Base-by-base conservation (phyloP, 2,329 filamentous ascomycete genomes). In the Curvularia lunata region DNA sequence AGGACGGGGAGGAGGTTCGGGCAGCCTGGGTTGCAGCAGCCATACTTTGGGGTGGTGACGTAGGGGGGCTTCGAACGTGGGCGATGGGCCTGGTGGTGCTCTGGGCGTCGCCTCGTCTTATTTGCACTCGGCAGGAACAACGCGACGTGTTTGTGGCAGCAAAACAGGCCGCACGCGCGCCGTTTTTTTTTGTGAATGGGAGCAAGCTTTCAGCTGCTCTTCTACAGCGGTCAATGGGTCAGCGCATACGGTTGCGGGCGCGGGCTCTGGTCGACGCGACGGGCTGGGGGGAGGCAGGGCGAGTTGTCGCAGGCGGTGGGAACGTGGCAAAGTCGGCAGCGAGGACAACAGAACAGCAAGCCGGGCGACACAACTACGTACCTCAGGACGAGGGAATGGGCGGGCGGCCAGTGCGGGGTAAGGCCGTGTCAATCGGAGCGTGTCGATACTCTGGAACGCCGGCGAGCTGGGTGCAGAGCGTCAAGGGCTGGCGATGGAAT, bases 41-140 rank as follows among this genome's bases (percentile, higher is more conserved):
- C 70, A 75, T 75, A 59, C 62, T 65, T 62, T 62, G 59, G 62
- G 63, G 65, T 70, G 70, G 69, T 75, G 74, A 75, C 74, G 74
- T 76, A 76, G 70, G 56, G 59, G 61, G 59, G 55, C 9, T 30
- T 30, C 60, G 59, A 63, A 62, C 62, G 64, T 65, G 67, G 70
- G 62, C 57, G 66, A 71, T 72, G 68, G 69, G 66, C 61, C 62
- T 64, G 40, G 66, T 67, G 57, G 61, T 68, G 66, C 64, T 67
- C 63, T 62, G 58, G 49, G 55, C 63, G 41, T 42, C 57, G 25
- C 27, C 43, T 42, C 40, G 40, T 56, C 58, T 61, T 47, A 64
- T 60, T 66, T 67, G 61, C 63, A 64, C 64, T 63, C 56, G 59
- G 58, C 68, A 64, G 25, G 25, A 19, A 19, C 40, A 42, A 55